Evolutionary conservation across 2,329 filamentous ascomycete species (phyloP), one percentile per base, ranked within the genome.

Genomic region (Tolypocladium cylindrosporum): DNA sequence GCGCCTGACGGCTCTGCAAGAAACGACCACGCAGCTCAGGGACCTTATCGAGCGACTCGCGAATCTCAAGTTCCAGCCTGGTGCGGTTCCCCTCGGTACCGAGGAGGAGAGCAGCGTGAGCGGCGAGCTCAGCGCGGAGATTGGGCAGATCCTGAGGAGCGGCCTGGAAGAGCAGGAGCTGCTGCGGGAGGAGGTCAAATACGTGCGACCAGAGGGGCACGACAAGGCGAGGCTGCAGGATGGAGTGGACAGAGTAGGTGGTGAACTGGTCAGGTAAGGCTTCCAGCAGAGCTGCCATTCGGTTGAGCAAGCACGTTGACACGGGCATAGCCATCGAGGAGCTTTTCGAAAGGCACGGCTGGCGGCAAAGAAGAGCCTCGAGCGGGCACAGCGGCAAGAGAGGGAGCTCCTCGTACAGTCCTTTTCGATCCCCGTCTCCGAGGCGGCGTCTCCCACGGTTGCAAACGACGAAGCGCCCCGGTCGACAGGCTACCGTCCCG

Each of bases 161-260:
- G 83, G 89, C 55, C 87, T 95, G 65, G 90, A 95, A 61, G 90
- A 96, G 59, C 82, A 94, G 62, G 92, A 96, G 71, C 73, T 94
- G 21, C 69, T 97, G 40, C 79, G 78, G 54, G 90, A 94, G 68
- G 91, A 96, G 66, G 80, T 90, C 36, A 82, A 88, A 61, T 90
- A 90, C 65, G 73, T 91, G 34, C 77, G 82, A 41, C 68, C 64
- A 2, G 71, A 77, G 3, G 77, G 77, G 2, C 80, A 81, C 59
- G 85, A 88, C 66, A 87, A 81, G 70, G 80, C 81, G 55, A 80
- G 87, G 55, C 71, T 95, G 55, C 78, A 82, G 62, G 85, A 89
- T 21, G 81, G 87, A 45, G 79, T 89, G 21, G 81, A 82, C 59
- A 82, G 87, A 60, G 74, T 94, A 55, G 81, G 78, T 14, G 81